Evolutionary conservation across 2,329 filamentous ascomycete genomes (phyloP), one percentile per base, ranked within the genome.

Genomic region (Talaromyces islandicus): DNA sequence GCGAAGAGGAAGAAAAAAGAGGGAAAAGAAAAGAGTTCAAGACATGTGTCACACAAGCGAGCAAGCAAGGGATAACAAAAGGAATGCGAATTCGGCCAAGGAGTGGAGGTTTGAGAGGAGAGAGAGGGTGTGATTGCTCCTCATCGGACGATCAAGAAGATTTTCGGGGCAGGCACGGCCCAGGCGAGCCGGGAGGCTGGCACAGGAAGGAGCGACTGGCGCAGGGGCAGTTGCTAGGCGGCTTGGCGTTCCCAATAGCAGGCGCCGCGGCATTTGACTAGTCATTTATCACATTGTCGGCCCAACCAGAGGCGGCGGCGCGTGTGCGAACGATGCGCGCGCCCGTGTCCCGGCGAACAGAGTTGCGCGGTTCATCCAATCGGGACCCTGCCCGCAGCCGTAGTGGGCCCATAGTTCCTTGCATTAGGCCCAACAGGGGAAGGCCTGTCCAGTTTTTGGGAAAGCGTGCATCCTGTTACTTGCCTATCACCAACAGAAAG

Each of bases 331-430:
- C 35, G 7, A 38, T 38, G 35, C 35, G 35, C 35, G 35, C 35
- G 35, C 9, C 17, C 35, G 32, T 38, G 35, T 38, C 17, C 35
- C 35, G 14, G 35, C 35, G 35, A 46, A 46, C 43, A 46, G 21
- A 46, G 43, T 24, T 46, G 43, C 21, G 43, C 21, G 35, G 35
- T 38, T 38, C 35, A 5, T 21, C 60, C 60, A 62, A 62, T 62
- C 60, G 60, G 60, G 53, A 54, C 21, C 11, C 4, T 60, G 57
- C 60, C 60, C 60, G 54, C 57, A 50, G 30, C 19, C 21, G 43
- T 53, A 46, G 60, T 58, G 50, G 51, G 10, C 19, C 27, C 21
- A 21, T 27, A 27, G 35, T 54, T 53, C 60, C 60, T 60, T 62
- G 57, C 57, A 30, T 57, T 61, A 55, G 57, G 29, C 59, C 59